A percentile compares a stretch with the other conserved stretches of the same genome.
Conservation (phyloP, 2,329 filamentous ascomycete genomes). For the Alternaria consortialis region DNA sequence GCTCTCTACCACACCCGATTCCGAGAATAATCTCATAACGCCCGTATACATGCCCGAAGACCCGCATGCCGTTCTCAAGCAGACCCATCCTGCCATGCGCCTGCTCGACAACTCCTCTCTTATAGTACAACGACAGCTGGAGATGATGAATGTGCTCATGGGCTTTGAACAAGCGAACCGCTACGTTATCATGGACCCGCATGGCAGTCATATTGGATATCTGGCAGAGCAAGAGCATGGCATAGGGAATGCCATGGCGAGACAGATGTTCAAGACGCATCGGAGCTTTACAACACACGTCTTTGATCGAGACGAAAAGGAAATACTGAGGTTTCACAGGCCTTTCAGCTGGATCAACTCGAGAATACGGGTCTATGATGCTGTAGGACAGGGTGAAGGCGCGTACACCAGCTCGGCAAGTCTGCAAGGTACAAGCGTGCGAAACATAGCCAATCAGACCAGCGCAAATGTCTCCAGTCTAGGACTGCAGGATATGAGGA, state of each 20-base stretch:
- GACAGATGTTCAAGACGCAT: slow-evolving; percentile 70
- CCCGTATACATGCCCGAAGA: slow-evolving; percentile 70
- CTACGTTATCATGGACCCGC: slow-evolving; percentile 71
- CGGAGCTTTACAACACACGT: slow-evolving; percentile 71
- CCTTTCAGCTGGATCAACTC: slow-evolving; percentile 72
- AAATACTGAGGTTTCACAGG: slow-evolving; percentile 68
- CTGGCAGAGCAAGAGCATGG: slow-evolving; percentile 71
- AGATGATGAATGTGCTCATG: slow-evolving; percentile 72
- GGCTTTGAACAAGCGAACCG: slow-evolving; percentile 73
- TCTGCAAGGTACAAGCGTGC: slow-evolving; percentile 56
- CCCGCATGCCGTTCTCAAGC: slow-evolving; percentile 66
- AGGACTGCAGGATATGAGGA: slow-evolving; percentile 65
- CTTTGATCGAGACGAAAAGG: slow-evolving; percentile 68
- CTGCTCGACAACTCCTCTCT: slow-evolving; percentile 69
- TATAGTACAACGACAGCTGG: slow-evolving; percentile 69
- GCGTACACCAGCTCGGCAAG: slow-evolving; percentile 53
- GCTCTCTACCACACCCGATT: slow-evolving; percentile 53
- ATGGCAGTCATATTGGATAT: slow-evolving; percentile 70
- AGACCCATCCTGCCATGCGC: slow-evolving; percentile 65
- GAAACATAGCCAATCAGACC: slow-evolving; percentile 55
- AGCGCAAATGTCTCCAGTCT: slow-evolving; percentile 64
- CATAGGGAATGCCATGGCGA: slow-evolving; percentile 63
- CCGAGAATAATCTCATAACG: slow-evolving; percentile 63
- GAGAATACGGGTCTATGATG: slow-evolving; percentile 55
- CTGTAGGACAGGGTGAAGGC: slow-evolving; percentile 28